Evolutionary conservation across 768 basidiomycete genomes (phyloP), one percentile per base, ranked within the genome.

Genomic region (Tremella yokohamensis): DNA sequence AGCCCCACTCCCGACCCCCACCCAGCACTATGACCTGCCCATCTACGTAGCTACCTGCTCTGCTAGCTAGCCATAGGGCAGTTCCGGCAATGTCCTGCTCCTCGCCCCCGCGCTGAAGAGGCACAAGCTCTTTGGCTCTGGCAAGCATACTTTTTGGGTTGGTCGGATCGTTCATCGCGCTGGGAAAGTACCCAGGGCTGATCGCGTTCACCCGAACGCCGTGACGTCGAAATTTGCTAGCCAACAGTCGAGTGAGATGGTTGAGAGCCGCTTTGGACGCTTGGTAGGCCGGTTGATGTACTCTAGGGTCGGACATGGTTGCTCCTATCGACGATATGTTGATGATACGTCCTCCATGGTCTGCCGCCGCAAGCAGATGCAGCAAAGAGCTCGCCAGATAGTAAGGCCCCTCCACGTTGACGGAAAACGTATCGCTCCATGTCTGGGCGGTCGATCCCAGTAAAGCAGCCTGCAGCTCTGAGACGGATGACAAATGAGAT

Each of bases 291-390:
- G 63, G 63, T 51, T 64, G 63, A 49, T 49, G 47, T 18, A 60
- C 54, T 18, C 57, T 55, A 0, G 63, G 64, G 51, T 49, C 64
- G 40, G 59, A 63, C 56, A 64, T 65, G 24, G 52, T 61, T 2
- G 58, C 54, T 2, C 64, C 64, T 51, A 69, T 69, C 1, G 57
- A 59, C 16, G 64, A 60, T 15, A 65, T 60, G 59, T 69, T 69
- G 51, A 57, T 61, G 34, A 69, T 57, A 7, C 63, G 15, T 40
- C 63, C 63, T 19, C 56, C 56, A 8, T 16, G 1, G 2, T 49
- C 42, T 1, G 58, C 52, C 18, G 19, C 47, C 16, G 63, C 63
- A 3, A 64, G 40, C 4, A 64, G 56, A 42, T 64, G 58, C 19
- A 64, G 60, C 4, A 56, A 13, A n/a, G 58, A 60, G 12, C 52